A percentile compares a stretch with the other conserved stretches of the same genome.
These are phyloP conservation scores for Austropuccinia psidii DNA, from an alignment of 1,284 basidiomycete species.

Conservation along the genomic window DNA sequence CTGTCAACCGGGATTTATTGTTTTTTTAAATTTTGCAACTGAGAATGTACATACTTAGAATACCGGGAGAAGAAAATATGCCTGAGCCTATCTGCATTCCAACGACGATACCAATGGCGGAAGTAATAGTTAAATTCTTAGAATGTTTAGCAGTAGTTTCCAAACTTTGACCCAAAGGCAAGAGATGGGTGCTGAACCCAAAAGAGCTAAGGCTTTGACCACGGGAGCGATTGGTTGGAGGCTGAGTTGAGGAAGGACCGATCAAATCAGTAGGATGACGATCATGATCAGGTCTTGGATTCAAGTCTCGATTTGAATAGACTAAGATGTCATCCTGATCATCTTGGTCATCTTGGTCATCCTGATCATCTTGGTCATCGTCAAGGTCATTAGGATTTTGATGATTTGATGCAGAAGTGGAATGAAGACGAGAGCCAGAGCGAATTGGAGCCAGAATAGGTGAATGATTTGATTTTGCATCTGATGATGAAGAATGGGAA, in stretches of 20 bases:
- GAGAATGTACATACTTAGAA: constrained; percentile 1
- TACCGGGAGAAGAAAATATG: constrained; percentile 34
- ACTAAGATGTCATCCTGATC: constrained; percentile 6
- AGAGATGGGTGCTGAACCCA: constrained; percentile 17
- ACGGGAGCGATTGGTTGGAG: background rate
- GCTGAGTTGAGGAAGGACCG: background rate
- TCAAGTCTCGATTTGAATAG: background rate
- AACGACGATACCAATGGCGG: constrained; percentile 25
- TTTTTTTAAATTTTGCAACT: background rate
- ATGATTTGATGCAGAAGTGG: too few species aligned
- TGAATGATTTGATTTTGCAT: too few species aligned
- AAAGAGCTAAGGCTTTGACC: background rate
- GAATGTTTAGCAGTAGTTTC: background rate
- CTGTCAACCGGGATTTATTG: too few species aligned
- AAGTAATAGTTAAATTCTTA: background rate
- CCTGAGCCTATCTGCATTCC: constrained; percentile 18
- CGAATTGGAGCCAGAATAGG: too few species aligned
- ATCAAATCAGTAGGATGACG: background rate
- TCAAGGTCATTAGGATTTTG: too few species aligned
- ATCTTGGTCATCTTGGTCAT: too few species aligned
- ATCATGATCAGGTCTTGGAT: background rate
- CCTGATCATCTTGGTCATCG: too few species aligned
- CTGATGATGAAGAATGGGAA: too few species aligned
- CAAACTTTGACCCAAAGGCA: constrained; percentile 7
- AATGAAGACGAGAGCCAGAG: too few species aligned